Conservation (phyloP, 2,329 filamentous ascomycete genomes). For the Ophiostoma ips region DNA sequence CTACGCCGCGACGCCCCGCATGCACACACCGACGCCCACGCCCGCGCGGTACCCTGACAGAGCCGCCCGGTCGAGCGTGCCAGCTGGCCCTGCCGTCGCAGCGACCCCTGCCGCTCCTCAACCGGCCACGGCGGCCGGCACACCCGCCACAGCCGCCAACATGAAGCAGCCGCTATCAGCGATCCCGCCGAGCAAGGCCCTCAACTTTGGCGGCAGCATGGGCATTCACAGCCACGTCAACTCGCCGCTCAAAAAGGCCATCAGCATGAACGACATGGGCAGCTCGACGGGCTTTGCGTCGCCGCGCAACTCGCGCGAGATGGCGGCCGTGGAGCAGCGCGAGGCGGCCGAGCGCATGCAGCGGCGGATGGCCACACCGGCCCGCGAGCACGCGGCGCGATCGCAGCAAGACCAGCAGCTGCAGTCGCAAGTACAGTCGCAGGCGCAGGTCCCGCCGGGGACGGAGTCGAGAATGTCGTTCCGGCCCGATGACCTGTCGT, state of each 20-base stretch:
- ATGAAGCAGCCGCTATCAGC: slow-evolving; percentile 12
- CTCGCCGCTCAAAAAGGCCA: slow-evolving; percentile 70
- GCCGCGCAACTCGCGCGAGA: slow-evolving; percentile 46
- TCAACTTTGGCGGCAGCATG: slow-evolving; percentile 53
- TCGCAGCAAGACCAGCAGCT: background rate
- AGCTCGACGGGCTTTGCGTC: slow-evolving; percentile 25
- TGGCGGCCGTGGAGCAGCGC: slow-evolving; percentile 43
- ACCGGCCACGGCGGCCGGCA: slow-evolving; percentile 4
- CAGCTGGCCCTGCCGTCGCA: background rate
- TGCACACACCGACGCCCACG: slow-evolving; percentile 28
- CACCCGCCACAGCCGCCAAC: slow-evolving; percentile 7
- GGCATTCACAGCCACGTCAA: slow-evolving; percentile 68
- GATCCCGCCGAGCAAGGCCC: slow-evolving; percentile 12
- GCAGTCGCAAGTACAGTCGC: background rate
- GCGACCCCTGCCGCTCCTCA: background rate
- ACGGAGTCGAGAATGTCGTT: slow-evolving; percentile 3
- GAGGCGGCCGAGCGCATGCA: slow-evolving; percentile 21
- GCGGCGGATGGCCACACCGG: slow-evolving; percentile 23
- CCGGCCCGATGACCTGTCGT: slow-evolving; percentile 7
- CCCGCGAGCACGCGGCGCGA: slow-evolving; percentile 20
- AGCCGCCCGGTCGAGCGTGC: slow-evolving; percentile 14
- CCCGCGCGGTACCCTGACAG: slow-evolving; percentile 20
- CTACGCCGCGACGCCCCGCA: slow-evolving; percentile 23
- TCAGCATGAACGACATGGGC: slow-evolving; percentile 45
- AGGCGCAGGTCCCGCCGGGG: background rate